Base-by-base conservation (phyloP, 345 rosid genomes). In the Aquilaria sinensis region DNA sequence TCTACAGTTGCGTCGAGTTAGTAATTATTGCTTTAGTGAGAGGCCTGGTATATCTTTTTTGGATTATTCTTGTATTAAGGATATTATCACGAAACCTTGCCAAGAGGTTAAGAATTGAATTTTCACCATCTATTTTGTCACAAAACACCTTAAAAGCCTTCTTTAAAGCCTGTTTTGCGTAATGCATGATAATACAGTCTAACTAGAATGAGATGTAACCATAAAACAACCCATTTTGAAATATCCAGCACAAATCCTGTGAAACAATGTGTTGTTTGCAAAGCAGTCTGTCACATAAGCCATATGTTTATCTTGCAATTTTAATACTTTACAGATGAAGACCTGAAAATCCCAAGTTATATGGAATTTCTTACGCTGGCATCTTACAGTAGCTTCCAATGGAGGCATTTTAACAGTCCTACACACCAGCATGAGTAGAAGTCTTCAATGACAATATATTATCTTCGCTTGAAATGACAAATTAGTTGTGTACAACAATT, bases 141-240 rank as follows among this genome's bases (percentile, higher is more conserved):
- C 86, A 84, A 49, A 87, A 77, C n/a, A 77, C 58, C 70, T 87
- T 88, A 66, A 84, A 84, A 61, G 90, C 90, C 74, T 84, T 90
- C 68, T 79, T 87, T 70, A 84, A 75, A 15, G 84, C 90, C 94
- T 87, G 67, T 58, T 56, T 3, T 11, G 51, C 0, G 56, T 48
- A 15, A 52, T 52, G n/a, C 57, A 63, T 53, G 16, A 1, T 37
- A 37, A 37, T 3, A 37, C 4, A 3, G 43, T 37, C 4, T 0
- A 37, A 37, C 1, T 37, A 37, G 7, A 37, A 37, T 7, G 43
- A 37, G 43, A 37, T 37, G 43, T 7, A 9, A 46, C 8, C 9
- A 59, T 9, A 31, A 41, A 12, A 49, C 7, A 64, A 62, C n/a
- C 47, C 37, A 12, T 37, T 15, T 12, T 58, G 46, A 30, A 30